Evolutionary conservation across 1,284 basidiomycete species (phyloP), one percentile per base, ranked within the genome.

Genomic region (Puccinia sorghi): DNA sequence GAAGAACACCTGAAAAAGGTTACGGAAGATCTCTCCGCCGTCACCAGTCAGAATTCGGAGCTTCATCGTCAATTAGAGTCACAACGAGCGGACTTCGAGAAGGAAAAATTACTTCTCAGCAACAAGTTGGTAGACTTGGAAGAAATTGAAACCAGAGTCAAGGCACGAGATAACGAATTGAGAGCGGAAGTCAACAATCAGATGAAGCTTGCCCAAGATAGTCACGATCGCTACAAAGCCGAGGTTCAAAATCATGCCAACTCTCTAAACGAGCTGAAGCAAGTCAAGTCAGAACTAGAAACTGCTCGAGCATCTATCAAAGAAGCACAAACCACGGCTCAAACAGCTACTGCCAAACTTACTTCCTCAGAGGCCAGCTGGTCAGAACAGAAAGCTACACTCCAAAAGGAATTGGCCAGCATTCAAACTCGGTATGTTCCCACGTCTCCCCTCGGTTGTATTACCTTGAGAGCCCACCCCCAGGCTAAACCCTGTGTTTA

Each of bases 241-340:
- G 92, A 93, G 83, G 88, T 94, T n/a, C 85, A 94, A 37, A 87
- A 91, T 0, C 93, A 94, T 84, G 93, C 92, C 0, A 90, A 67
- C 43, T 77, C 75, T 15, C 56, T 77, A 13, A 83, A 85, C 32
- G 84, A 87, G 13, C 89, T 90, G 82, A 83, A 85, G 6, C 82
- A 87, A 25, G 86, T 88, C 9, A 87, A 90, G 17, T 89, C 91
- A 79, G 86, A 88, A 77, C 84, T 77, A 27, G 64, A 69, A 54
- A 61, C 50, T 17, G 56, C 75, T 50, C 75, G 75, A 9, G 43
- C 43, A 27, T 74, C 54, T 8, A 67, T 74, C 37, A 15, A 43
- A 32, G 43, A 52, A 22, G 48, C 66, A 7, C 39, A 87, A 41
- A 87, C 88, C 8, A 86, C 88, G 4, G 88, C 89, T 3, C 90